Evolutionary conservation across 2,329 filamentous ascomycete genomes (phyloP).

Genomic region (Dactylella cylindrospora): DNA sequence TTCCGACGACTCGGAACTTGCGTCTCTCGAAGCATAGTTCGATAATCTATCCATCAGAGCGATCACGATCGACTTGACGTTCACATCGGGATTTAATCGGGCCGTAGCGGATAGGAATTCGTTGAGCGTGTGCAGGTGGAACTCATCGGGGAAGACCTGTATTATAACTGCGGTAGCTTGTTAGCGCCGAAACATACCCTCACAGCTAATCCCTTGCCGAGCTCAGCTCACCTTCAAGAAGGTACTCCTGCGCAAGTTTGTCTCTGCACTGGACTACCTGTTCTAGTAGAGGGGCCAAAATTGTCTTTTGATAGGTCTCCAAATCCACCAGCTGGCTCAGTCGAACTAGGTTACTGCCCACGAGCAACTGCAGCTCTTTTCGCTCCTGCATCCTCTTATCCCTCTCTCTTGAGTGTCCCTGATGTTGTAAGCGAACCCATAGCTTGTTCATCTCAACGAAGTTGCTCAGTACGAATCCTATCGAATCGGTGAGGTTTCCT

Average conservation of each 20-base stretch:
- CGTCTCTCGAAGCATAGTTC: slow-evolving; percentile 88
- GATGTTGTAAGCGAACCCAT: slow-evolving; percentile 95
- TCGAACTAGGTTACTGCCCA: slow-evolving; percentile 93
- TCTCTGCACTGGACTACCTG: slow-evolving; percentile 98
- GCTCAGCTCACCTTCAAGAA: slow-evolving; percentile 68
- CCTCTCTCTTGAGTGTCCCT: slow-evolving; percentile 91
- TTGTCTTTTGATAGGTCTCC: slow-evolving; percentile 87
- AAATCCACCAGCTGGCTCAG: slow-evolving; percentile 94
- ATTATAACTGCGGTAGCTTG: slow-evolving; percentile 71
- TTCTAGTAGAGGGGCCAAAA: slow-evolving; percentile 83
- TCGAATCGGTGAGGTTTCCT: slow-evolving; percentile 93
- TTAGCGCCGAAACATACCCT: slow-evolving; percentile 1
- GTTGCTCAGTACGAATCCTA: slow-evolving; percentile 96
- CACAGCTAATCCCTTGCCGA: slow-evolving; percentile 47
- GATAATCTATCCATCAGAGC: slow-evolving; percentile 96
- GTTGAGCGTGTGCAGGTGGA: slow-evolving; percentile 93
- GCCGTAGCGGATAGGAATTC: slow-evolving; percentile 92
- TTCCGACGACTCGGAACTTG: slow-evolving; percentile 68
- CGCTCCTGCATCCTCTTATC: slow-evolving; percentile 92
- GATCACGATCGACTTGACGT: slow-evolving; percentile 96
- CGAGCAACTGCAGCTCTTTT: slow-evolving; percentile 90
- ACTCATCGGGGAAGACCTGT: slow-evolving; percentile 98
- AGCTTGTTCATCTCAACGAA: slow-evolving; percentile 99
- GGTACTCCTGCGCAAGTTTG: slow-evolving; percentile 93
- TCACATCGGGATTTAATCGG: slow-evolving; percentile 90